Evolutionary conservation across 192 early-diverging fungal genomes (phyloP), one percentile per base, ranked within the genome.

Genomic region (Spizellomyces sp.): DNA sequence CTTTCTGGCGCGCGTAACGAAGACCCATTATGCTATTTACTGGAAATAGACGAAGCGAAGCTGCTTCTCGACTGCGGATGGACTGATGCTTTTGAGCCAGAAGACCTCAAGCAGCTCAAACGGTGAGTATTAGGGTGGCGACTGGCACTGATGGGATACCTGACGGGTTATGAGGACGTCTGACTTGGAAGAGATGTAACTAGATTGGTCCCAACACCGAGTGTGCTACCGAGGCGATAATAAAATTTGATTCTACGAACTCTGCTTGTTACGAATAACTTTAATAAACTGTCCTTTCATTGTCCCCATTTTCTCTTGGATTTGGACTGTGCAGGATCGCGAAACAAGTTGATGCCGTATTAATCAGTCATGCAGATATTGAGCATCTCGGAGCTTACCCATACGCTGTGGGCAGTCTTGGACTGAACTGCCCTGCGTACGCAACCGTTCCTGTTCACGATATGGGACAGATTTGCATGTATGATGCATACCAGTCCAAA

Each of bases 11-110:
- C 91, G 19, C 90, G 90, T 66, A 89, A 85, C 63, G 92, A 93
- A 75, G 91, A 92, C 47, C 87, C 92, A 0, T 84, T 95, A 47
- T 95, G 95, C 75, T 98, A 96, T 74, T 70, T 99, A 69, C 82
- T 99, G 58, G 93, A 96, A 77, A 89, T 98, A 41, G 95, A 94
- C 74, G 86, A 92, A 73, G 93, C 91, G n/a, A 92, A 91, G 64
- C 88, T 99, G 54, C 75, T 99, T 46, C 83, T 99, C 17, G 97
- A 99, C 79, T 99, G 97, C 83, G 97, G 96, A 17, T 95, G 91
- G 90, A 87, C 87, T 58, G 91, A 91, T 73, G 76, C 74, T 46
- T 93, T 95, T 69, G 82, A 95, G 58, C 81, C 84, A 17, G 88
- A 92, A 19, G 86, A 86, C 42, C 78, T 96, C 19, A 75, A 69